These are phyloP conservation scores for Tagetes patula DNA, from an alignment of 129 eudicot species.

Conservation along the genomic window DNA sequence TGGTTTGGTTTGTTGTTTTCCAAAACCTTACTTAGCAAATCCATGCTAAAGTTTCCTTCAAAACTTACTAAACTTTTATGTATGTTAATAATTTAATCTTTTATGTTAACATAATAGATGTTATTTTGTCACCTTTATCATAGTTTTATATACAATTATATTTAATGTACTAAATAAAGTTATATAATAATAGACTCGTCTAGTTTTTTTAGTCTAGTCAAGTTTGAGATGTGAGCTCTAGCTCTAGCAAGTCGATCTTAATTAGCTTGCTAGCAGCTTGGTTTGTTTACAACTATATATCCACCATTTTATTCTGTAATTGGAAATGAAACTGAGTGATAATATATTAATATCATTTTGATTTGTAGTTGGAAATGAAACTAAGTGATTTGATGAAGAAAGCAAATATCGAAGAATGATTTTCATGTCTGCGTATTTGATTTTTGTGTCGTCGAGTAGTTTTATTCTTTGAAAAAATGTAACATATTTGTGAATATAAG, in stretches of 20 bases:
- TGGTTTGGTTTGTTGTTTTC: background rate
- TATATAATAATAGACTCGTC: background rate
- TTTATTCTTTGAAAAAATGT: constrained; percentile 32
- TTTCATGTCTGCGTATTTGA: background rate
- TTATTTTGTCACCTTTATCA: background rate
- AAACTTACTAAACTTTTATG: background rate
- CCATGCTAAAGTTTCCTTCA: background rate
- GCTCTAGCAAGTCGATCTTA: background rate
- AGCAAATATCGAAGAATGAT: constrained; percentile 3
- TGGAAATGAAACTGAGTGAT: constrained; percentile 19
- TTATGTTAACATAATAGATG: background rate
- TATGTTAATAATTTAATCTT: too few species aligned
- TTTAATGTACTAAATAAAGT: background rate
- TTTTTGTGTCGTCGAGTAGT: constrained; percentile 6
- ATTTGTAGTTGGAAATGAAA: constrained; percentile 16
- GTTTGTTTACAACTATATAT: background rate
- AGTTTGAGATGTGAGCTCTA: background rate
- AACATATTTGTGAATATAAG: constrained; percentile 33
- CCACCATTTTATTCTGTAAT: background rate
- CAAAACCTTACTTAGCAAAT: background rate
- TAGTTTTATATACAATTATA: background rate
- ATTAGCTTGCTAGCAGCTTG: background rate
- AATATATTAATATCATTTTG: background rate
- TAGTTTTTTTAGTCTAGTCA: background rate
- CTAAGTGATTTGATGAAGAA: constrained; percentile 18